phyloP scores from a whole-genome alignment of 2,329 filamentous ascomycete genomes.

The Alternaria sp. region DNA sequence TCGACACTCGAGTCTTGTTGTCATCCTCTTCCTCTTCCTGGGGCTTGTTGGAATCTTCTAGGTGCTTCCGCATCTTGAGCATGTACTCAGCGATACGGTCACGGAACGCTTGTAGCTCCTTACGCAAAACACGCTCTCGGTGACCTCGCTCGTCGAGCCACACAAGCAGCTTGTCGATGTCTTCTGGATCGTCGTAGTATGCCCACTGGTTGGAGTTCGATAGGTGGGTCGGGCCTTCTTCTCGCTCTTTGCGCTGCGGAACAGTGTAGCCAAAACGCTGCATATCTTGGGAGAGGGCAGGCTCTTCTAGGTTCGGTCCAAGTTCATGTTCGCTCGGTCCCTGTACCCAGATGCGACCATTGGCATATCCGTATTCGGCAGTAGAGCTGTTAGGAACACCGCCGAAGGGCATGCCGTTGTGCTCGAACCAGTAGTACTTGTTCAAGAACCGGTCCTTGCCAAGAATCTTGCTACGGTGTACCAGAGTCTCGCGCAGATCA shows the following conservation, averaged over 20 bases:
- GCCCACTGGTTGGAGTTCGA: conserved; percentile 85
- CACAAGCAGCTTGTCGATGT: conserved; percentile 78
- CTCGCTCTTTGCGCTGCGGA: conserved; percentile 80
- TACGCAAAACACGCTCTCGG: conserved; percentile 86
- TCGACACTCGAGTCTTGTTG: conserved; percentile 65
- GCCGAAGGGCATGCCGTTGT: conserved; percentile 95
- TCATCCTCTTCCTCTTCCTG: conserved; percentile 58
- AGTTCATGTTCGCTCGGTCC: conserved; percentile 90
- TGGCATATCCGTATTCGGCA: conserved; percentile 85
- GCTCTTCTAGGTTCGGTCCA: conserved; percentile 57
- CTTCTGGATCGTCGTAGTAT: conserved; percentile 82
- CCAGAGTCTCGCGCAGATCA: conserved; percentile 92
- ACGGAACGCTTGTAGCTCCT: conserved; percentile 80
- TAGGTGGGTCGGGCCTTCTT: conserved; percentile 85
- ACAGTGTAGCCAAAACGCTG: conserved; percentile 82
- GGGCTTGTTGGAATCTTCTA: conserved; percentile 62
- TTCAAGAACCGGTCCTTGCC: conserved; percentile 98
- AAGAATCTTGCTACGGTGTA: conserved; percentile 85
- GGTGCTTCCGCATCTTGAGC: conserved; percentile 78
- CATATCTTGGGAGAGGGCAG: conserved; percentile 78
- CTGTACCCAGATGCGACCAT: conserved; percentile 95
- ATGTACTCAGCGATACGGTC: conserved; percentile 81
- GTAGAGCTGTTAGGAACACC: conserved; percentile 90
- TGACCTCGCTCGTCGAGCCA: conserved; percentile 90
- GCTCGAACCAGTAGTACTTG: conserved; percentile 98